phyloP scores from a whole-genome alignment of 1,139 yeast genomes.

The Suhomyces taliae region DNA sequence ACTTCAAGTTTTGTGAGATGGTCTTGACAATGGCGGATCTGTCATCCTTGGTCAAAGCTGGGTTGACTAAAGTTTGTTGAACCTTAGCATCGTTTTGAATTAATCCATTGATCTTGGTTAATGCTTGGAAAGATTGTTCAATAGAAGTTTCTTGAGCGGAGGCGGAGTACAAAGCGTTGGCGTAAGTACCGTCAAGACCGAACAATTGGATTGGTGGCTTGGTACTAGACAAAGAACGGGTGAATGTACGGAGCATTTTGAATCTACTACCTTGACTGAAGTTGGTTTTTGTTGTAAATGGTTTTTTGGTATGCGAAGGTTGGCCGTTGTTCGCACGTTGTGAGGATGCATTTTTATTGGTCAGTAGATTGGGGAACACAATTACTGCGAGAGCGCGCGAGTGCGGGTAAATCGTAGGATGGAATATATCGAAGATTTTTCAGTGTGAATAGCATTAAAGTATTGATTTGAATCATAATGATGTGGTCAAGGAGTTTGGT shows the following conservation, averaged over 20 bases:
- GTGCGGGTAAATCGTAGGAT: constrained; percentile 5
- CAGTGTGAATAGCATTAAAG: background rate
- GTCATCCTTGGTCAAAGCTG: constrained; percentile 77
- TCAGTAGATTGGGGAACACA: constrained; percentile 1
- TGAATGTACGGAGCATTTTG: constrained; percentile 55
- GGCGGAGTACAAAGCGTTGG: constrained; percentile 91
- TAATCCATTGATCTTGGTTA: constrained; percentile 57
- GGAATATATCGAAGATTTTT: constrained; percentile 5
- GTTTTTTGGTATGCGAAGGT: constrained; percentile 6
- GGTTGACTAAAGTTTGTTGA: constrained; percentile 66
- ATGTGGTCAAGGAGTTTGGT: constrained; percentile 11
- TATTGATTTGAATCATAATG: background rate
- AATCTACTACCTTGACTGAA: constrained; percentile 3
- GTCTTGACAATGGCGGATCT: constrained; percentile 70
- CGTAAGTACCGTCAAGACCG: constrained; percentile 97
- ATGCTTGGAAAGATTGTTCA: constrained; percentile 68
- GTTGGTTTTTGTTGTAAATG: constrained; percentile 1
- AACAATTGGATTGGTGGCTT: constrained; percentile 92
- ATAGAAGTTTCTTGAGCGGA: constrained; percentile 81
- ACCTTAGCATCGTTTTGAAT: constrained; percentile 67
- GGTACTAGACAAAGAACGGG: constrained; percentile 72
- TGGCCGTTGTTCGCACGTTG: constrained; percentile 12
- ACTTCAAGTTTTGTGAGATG: constrained; percentile 53
- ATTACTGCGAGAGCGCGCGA: constrained; percentile 1
- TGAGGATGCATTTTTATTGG: constrained; percentile 9